Base-by-base conservation (phyloP, 768 basidiomycete genomes). In the Roridomyces roridus region DNA sequence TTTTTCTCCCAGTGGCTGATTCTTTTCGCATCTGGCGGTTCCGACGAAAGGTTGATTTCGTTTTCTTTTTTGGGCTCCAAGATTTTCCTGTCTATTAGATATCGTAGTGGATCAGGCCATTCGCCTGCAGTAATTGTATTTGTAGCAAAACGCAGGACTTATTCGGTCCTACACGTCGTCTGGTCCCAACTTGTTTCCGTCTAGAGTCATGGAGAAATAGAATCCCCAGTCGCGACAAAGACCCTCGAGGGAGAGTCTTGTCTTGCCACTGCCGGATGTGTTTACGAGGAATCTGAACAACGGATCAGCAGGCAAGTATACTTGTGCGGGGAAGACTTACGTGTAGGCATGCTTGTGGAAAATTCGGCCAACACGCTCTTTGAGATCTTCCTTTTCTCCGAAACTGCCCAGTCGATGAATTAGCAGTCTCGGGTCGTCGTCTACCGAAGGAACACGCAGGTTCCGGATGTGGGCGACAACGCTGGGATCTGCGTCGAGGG, bases 151-250 rank as follows among this genome's bases (percentile, higher is more conserved):
- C n/a, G n/a, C n/a, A n/a, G n/a, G n/a, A n/a, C n/a, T n/a, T n/a
- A n/a, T n/a, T n/a, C n/a, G n/a, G n/a, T n/a, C n/a, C n/a, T n/a
- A n/a, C n/a, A 34, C 14, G 34, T 51, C 50, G 12, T 6, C 23
- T 24, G 50, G 6, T 12, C 50, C 41, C 6, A 51, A 31, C 18
- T 44, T n/a, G 36, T 45, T 44, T 17, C 1, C 21, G 24, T 52
- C 51, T 1, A 5, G 42, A 5, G 42, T 35, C 41, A 44, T 6
- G 24, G 21, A 35, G 34, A 52, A 45, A 26, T 52, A 52, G 18
- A 52, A 52, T 25, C 51, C 51, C 51, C 51, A 52, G 42, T 25
- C 20, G 11, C 20, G 42, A 23, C 42, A 44, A n/a, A 44, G 42
- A 9, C 42, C 42, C 42, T 44, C 42, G 6, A 51, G 35, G 1